phyloP scores from a whole-genome alignment of 2,329 filamentous ascomycete genomes.

The Elsinoe australis region DNA sequence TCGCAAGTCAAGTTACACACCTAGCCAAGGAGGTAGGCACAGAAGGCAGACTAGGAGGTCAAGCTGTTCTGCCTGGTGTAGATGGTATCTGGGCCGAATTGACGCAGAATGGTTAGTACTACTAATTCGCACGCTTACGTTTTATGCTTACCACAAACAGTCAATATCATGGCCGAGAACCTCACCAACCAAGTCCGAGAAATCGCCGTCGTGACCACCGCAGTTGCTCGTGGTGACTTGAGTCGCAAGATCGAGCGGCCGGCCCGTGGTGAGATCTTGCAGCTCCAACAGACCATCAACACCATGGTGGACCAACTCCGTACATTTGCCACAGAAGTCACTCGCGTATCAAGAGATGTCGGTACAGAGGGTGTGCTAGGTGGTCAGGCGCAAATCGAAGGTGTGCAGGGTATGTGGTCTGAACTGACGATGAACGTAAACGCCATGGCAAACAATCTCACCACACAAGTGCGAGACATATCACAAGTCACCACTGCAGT shows the following conservation, averaged over 20 bases:
- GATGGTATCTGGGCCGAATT: slow-evolving; percentile 97
- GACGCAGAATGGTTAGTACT: slow-evolving; percentile 50
- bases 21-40: slow-evolving; percentile 94
- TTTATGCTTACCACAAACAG: slow-evolving; percentile 36
- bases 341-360: slow-evolving; percentile 57
- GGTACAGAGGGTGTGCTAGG: slow-evolving; percentile 57
- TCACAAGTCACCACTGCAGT: slow-evolving; percentile 47
- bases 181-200: slow-evolving; percentile 95
- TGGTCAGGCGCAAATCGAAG: slow-evolving; percentile 57
- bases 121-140: background rate
- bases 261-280: slow-evolving; percentile 86
- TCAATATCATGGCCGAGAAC: slow-evolving; percentile 99
- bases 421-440: slow-evolving; percentile 53
- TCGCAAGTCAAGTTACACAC: slow-evolving; percentile 91
- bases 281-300: slow-evolving; percentile 82
- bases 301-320: slow-evolving; percentile 61
- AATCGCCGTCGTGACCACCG: slow-evolving; percentile 93
- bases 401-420: slow-evolving; percentile 60
- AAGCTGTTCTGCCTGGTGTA: slow-evolving; percentile 87
- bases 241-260: slow-evolving; percentile 94
- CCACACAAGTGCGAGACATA: slow-evolving; percentile 47
- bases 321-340: slow-evolving; percentile 58
- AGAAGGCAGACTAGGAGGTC: slow-evolving; percentile 85
- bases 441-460: slow-evolving; percentile 48
- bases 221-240: slow-evolving; percentile 86